A percentile compares a stretch with the other conserved stretches of the same genome.
Evolutionary conservation across 108 stramenopile genomes (phyloP).

Genomic region (Cyclotella distinguenda): DNA sequence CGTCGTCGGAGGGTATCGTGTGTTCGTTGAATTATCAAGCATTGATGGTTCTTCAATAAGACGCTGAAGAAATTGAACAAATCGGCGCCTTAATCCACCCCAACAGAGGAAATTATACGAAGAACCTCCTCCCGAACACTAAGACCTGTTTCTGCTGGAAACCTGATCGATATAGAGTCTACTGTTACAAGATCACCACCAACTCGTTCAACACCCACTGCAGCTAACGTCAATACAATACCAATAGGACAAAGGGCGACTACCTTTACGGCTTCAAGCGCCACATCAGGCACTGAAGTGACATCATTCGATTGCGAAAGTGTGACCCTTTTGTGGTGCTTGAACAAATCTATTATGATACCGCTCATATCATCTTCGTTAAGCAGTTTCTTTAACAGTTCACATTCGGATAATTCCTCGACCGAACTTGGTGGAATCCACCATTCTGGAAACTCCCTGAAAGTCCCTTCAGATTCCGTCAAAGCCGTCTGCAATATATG

Average conservation of each 20-base stretch:
- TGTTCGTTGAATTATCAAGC: too few relatives aligned
- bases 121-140: conserved; percentile 5
- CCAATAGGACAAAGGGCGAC: conserved; percentile 18
- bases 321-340: neutral
- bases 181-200: neutral
- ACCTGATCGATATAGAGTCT: conserved; percentile 7
- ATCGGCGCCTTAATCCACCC: neutral
- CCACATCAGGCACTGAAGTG: too few relatives aligned
- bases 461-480: neutral
- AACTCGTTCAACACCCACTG: neutral
- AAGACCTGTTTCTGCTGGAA: neutral
- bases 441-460: conserved; percentile 9
- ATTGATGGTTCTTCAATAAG: too few relatives aligned
- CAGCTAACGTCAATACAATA: conserved; percentile 7
- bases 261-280: conserved; percentile 1
- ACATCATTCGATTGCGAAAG: neutral
- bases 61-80: too few relatives aligned
- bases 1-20: too few relatives aligned
- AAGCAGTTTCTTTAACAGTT: conserved; percentile 12
- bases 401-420: conserved; percentile 7
- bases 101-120: conserved; percentile 3
- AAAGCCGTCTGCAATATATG: neutral
- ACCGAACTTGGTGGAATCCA: conserved; percentile 11
- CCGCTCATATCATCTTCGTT: conserved; percentile 17
- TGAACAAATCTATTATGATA: conserved; percentile 6